phyloP scores from a whole-genome alignment of 2,329 filamentous ascomycete genomes.

The Pseudocercospora fuligena region DNA sequence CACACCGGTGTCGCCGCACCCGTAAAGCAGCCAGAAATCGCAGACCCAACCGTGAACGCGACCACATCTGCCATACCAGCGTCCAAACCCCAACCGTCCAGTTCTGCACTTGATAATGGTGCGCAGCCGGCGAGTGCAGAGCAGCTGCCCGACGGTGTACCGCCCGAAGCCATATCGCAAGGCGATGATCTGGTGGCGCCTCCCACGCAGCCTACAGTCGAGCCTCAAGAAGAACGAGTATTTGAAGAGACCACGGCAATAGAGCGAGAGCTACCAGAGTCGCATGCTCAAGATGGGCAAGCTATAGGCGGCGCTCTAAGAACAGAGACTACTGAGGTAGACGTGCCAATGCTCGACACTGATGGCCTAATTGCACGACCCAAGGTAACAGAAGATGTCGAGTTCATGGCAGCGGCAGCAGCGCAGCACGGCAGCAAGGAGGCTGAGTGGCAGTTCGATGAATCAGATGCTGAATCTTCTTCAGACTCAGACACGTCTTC shows the following conservation, averaged over 20 bases:
- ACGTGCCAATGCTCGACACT: constrained; percentile 19
- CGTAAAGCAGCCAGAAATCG: neutral
- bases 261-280: constrained; percentile 12
- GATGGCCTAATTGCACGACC: constrained; percentile 2
- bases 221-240: constrained; percentile 21
- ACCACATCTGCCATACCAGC: neutral
- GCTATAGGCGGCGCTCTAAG: neutral
- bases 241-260: constrained; percentile 27
- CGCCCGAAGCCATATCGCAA: constrained; percentile 21
- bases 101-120: neutral
- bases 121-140: neutral
- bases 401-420: constrained; percentile 51
- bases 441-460: constrained; percentile 80
- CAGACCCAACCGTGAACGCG: neutral
- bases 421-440: constrained; percentile 57
- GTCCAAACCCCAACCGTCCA: neutral
- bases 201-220: constrained; percentile 14
- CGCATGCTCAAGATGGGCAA: constrained; percentile 4
- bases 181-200: constrained; percentile 24
- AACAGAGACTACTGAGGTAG: neutral
- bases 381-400: constrained; percentile 43
- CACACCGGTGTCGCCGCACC: neutral
- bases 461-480: constrained; percentile 64
- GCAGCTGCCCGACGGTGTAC: constrained; percentile 20
- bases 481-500: constrained; percentile 54